Base-by-base conservation (phyloP, 208 protist genomes). In the Wallacemonas sp. region DNA sequence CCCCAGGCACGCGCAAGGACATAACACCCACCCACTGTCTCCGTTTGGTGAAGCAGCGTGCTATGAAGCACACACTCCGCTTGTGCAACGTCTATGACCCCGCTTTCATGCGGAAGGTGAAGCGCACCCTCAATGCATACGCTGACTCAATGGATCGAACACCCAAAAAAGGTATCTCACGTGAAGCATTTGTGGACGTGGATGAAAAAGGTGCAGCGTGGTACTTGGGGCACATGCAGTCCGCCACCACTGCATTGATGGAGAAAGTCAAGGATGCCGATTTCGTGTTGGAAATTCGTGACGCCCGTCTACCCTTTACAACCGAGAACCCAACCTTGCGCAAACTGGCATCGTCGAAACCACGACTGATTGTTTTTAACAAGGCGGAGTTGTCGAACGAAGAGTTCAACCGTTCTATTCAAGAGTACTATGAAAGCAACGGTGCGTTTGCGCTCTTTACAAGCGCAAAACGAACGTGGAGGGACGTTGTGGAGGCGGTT, bases 211-310 rank as follows among this genome's bases (percentile, higher is more conserved):
- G 91, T 0, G 79, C 91, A 0, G 91, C 91, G 38, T 96, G 91
- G 88, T 96, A 91, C 42, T 63, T 96, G 22, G 91, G 91, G 1
- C 87, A 96, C 75, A 96, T 96, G 91, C 78, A 83, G 34, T 72
- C 81, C 24, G 77, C 87, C 27, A 79, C 76, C 0, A 73, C 60
- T 5, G 63, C 73, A 15, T 63, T 96, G 10, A 60, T 63, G n/a
- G 77, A 85, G 13, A 93, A 94, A 57, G 74, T 93, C 6, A 85
- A 82, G 54, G 71, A 92, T 45, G 79, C 89, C 13, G 95, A 98
- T 66, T 92, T 97, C 65, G 64, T 98, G 26, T 64, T 98, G 34
- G 93, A 98, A 63, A 92, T 98, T 46, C 90, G 93, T 27, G 95
- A 98, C 41, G 95, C 93, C 0, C 80, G 95, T 0, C 63, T 97